Percentiles rank a stretch among this genome's conserved stretches.
phyloP scores from a whole-genome alignment of 352 stramenopile genomes.

The Globisporangium carolinianum region DNA sequence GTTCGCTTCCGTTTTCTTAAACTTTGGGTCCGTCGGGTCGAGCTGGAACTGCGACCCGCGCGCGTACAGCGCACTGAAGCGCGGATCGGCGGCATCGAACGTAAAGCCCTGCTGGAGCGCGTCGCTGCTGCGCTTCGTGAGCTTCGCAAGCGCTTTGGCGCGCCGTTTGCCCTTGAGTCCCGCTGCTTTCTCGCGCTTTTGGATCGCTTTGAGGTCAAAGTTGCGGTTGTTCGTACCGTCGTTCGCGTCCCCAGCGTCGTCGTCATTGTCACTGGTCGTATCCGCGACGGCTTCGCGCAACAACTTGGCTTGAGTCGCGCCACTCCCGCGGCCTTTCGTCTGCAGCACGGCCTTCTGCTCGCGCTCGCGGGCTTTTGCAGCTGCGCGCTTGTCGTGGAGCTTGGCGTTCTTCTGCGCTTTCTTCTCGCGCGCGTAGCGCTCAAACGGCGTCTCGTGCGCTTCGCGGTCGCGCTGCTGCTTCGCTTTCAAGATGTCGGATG shows the following conservation, averaged over 20 bases:
- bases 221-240: constrained; percentile 25
- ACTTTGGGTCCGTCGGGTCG: constrained; percentile 80
- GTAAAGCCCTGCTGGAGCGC: constrained; percentile 65
- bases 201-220: constrained; percentile 85
- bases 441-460: constrained; percentile 77
- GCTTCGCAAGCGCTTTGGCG: constrained; percentile 70
- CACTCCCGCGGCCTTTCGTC: constrained; percentile 36
- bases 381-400: constrained; percentile 62
- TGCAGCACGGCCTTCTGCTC: constrained; percentile 67
- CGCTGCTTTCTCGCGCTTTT: constrained; percentile 62
- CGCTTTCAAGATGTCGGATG: constrained; percentile 54
- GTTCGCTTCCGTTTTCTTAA: constrained; percentile 76
- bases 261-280: constrained; percentile 11
- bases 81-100: constrained; percentile 68
- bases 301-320: constrained; percentile 35
- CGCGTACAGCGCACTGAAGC: constrained; percentile 70
- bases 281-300: constrained; percentile 49
- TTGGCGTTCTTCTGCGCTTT: constrained; percentile 85
- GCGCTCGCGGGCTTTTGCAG: constrained; percentile 50
- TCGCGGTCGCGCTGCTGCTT: constrained; percentile 76
- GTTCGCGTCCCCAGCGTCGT: constrained; percentile 26
- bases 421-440: constrained; percentile 80
- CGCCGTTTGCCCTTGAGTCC: constrained; percentile 75
- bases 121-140: constrained; percentile 35
- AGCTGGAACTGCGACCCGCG: constrained; percentile 76